phyloP scores from a whole-genome alignment of 192 early-diverging fungal species.

The Coemansia sp. region DNA sequence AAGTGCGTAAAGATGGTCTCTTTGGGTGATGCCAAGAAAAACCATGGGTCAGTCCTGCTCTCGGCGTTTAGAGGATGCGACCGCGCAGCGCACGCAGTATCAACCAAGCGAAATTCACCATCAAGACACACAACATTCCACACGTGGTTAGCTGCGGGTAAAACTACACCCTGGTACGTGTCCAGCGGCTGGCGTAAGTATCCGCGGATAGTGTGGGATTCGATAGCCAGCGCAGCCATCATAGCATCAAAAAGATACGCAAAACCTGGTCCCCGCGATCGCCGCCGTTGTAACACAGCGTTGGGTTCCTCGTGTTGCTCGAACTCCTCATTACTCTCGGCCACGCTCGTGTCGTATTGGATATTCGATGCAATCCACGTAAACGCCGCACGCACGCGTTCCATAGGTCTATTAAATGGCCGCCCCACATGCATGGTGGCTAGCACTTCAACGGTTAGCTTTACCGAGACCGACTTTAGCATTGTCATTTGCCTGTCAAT shows the following conservation, averaged over 20 bases:
- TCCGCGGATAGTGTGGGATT: conserved; percentile 48
- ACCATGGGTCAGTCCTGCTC: conserved; percentile 45
- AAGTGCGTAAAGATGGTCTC: conserved; percentile 55
- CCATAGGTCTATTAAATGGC: conserved; percentile 61
- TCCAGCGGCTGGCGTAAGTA: conserved; percentile 55
- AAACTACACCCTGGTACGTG: conserved; percentile 38
- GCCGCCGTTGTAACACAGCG: conserved; percentile 46
- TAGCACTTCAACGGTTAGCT: conserved; percentile 61
- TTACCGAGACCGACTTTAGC: conserved; percentile 60
- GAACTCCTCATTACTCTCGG: conserved; percentile 46
- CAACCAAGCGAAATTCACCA: conserved; percentile 55
- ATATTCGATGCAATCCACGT: conserved; percentile 71
- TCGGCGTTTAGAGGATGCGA: conserved; percentile 48
- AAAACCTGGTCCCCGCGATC: conserved; percentile 52
- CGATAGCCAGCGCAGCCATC: conserved; percentile 51
- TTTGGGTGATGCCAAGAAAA: conserved; percentile 52
- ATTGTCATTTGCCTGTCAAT: conserved; percentile 67
- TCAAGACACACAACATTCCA: conserved; percentile 56
- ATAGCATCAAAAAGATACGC: conserved; percentile 55
- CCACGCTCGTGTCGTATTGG: conserved; percentile 40
- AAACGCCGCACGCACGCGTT: conserved; percentile 65
- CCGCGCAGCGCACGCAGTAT: conserved; percentile 48
- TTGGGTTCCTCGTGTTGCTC: conserved; percentile 47
- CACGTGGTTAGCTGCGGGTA: conserved; percentile 55
- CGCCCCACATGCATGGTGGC: conserved; percentile 65